Evolutionary conservation across 345 rosid species (phyloP), one percentile per base, ranked within the genome.

Genomic region (Eucalyptus sp.): DNA sequence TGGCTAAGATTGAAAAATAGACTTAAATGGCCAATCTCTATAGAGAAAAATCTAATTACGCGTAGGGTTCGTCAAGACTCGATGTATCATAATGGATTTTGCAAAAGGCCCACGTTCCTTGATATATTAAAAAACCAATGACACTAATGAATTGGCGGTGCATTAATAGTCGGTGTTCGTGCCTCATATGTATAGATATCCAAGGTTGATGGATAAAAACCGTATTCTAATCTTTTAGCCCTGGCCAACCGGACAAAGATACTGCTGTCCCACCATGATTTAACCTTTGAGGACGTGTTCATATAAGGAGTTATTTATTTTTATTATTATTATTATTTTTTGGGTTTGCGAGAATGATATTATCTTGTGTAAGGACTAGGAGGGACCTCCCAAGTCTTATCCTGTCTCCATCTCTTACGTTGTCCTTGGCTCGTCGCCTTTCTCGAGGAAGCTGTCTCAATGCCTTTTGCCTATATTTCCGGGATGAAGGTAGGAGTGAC

Each of bases 61-160:
- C 11, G 3, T 71, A 17, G 1, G 7, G 4, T 71, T 37, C 3
- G 27, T 3, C 17, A 5, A 5, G 10, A 14, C 27, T 71, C 8
- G 3, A 7, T 16, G 1, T 41, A 37, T 20, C 48, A 3, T 10
- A 41, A 37, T 37, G 5, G 27, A 76, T 76, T 37, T 76, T 8
- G 5, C 15, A 6, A 41, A 10, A 37, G 27, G 3, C 3, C 14
- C 11, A 12, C 5, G 0, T 37, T 10, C 3, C 48, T 1, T 20
- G 5, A 76, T 76, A 4, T 20, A 3, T 10, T 5, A 24, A 41
- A 76, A 13, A 3, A 24, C 13, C 62, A 1, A 56, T 52, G 58
- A 52, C 12, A 0, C 33, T 68, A 17, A 68, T 14, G 24, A 68
- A 33, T 17, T 41, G 10, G 20, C 2, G 48, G 48, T 41, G 29